Conservation (phyloP, 371 early-diverging fungal species). For the Vairimorpha necatrix region DNA sequence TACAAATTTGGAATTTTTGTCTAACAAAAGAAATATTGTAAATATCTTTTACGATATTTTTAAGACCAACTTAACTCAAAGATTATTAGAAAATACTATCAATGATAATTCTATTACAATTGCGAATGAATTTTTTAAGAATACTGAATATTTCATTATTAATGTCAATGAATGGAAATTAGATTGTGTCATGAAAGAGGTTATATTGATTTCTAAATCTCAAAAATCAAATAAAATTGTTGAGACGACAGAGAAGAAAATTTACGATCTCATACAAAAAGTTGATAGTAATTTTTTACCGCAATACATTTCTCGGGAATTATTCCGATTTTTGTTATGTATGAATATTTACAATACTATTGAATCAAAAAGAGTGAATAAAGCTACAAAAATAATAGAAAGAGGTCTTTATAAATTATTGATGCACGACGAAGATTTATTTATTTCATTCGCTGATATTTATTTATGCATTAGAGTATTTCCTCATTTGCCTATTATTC, state of each 20-base stretch:
- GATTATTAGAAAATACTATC: constrained; percentile 1
- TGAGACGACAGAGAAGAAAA: background rate
- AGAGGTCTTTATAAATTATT: constrained; percentile 20
- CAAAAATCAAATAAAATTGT: background rate
- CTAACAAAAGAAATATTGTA: background rate
- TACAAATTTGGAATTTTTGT: background rate
- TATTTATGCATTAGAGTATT: background rate
- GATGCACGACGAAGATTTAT: background rate
- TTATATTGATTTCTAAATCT: constrained; percentile 19
- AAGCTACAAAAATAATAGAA: constrained; percentile 10
- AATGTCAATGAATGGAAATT: constrained; percentile 29
- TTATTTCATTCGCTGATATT: constrained; percentile 21
- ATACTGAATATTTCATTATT: constrained; percentile 14
- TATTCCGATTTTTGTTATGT: constrained; percentile 11
- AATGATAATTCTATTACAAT: background rate
- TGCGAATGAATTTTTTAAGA: background rate
- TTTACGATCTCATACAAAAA: constrained; percentile 3
- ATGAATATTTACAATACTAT: constrained; percentile 7
- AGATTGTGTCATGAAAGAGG: constrained; percentile 34
- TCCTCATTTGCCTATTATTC: background rate
- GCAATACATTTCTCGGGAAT: constrained; percentile 2
- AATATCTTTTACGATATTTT: constrained; percentile 14
- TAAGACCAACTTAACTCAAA: constrained; percentile 7
- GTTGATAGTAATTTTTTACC: background rate
- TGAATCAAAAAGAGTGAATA: constrained; percentile 20